Evolutionary conservation across 306 rosid genomes (phyloP).

Genomic region (Adenanthera pavonina): DNA sequence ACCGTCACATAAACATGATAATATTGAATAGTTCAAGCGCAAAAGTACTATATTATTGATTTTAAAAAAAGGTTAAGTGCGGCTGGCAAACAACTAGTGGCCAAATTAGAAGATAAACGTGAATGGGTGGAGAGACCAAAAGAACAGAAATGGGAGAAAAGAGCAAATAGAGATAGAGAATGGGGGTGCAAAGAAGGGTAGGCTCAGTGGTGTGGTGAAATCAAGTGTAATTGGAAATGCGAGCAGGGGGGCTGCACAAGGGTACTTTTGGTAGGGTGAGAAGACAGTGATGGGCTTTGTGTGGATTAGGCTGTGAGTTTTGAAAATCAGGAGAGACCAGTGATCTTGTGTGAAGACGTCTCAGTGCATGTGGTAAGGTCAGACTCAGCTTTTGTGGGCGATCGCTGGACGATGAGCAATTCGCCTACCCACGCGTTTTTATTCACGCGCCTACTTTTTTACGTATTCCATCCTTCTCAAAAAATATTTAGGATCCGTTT

Average conservation of each 20-base stretch:
- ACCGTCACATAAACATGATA: constrained; percentile 33
- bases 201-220: not conserved
- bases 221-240: not conserved
- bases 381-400: constrained; percentile 42
- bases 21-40: not conserved
- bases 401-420: not conserved
- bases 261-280: not conserved
- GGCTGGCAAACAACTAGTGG: not conserved
- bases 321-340: not conserved
- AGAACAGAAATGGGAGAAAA: not conserved
- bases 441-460: not conserved
- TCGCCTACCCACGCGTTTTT: not conserved
- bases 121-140: not conserved
- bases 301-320: constrained; percentile 4
- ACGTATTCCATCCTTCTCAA: too few species aligned
- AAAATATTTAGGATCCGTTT: too few species aligned
- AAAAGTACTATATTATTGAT: constrained; percentile 3
- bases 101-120: not conserved
- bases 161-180: not conserved
- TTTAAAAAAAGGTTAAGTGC: not conserved
- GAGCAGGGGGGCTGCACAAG: not conserved
- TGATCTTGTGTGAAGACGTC: constrained; percentile 26
- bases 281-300: not conserved
- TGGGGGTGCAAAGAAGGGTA: not conserved
- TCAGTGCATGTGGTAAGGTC: constrained; percentile 52